Evolutionary conservation across 129 eudicot species (phyloP), one percentile per base, ranked within the genome.

Genomic region (Escallonia herrerae): DNA sequence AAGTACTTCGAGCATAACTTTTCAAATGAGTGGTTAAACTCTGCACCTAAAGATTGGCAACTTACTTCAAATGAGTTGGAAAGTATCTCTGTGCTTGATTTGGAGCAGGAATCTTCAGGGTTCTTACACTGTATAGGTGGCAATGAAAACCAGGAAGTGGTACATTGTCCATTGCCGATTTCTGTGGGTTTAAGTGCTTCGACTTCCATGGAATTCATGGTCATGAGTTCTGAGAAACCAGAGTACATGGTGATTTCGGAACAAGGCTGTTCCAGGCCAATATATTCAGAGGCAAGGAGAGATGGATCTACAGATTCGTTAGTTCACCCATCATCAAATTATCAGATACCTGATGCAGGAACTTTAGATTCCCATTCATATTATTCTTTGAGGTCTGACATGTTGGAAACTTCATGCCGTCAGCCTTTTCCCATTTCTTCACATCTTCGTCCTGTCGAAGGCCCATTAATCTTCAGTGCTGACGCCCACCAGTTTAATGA

Each of bases 1-100:
- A 79, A 64, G 50, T 54, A 65, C 54, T 66, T 57, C 9, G 87
- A 77, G 57, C 74, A 62, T 15, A 77, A 75, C 44, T 68, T 71
- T 58, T 76, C 86, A 54, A 68, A 68, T 40, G 86, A 78, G 10
- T 83, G 86, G 85, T 61, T 57, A 52, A 49, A 64, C 52, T 74
- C 74, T 58, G 67, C 77, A 60, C 82, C 70, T 15, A 74, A 72
- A 56, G 77, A 62, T 65, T 81, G 93, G 93, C 80, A 56, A 53
- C 53, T 73, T 42, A 72, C 74, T 63, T 66, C 87, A 6, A 67
- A 67, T 65, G 84, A 80, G 12, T 65, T 90, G 58, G 81, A 81
- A 59, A 78, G 79, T 44, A 65, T 81, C 62, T 62, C 91, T 58
- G 67, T n/a, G 58, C n/a, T 73, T 65, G 90, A 87, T 65, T 67